These are phyloP conservation scores for Fusarium ambrosium DNA, from an alignment of 2,329 filamentous ascomycete species.

Conservation along the genomic window DNA sequence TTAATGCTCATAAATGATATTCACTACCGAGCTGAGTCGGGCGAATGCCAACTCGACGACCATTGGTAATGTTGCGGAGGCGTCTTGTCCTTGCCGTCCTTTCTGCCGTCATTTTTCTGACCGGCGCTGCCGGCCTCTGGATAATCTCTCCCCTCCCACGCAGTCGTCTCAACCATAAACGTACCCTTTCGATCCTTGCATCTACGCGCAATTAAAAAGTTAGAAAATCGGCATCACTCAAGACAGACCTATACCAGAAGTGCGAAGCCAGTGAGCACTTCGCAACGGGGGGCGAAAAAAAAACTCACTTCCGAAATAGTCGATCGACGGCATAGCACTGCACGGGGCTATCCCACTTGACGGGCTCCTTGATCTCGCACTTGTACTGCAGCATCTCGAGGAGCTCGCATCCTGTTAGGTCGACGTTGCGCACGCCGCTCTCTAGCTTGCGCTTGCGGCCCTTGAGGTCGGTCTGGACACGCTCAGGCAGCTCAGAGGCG, in stretches of 20 bases:
- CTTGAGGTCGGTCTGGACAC: conserved; percentile 62
- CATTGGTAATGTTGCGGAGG: conserved; percentile 48
- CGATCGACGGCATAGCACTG: conserved; percentile 70
- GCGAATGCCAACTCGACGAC: conserved; percentile 53
- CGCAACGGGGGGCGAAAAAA: background rate
- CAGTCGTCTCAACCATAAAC: conserved; percentile 74
- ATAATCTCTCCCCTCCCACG: conserved; percentile 65
- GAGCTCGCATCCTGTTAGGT: conserved; percentile 69
- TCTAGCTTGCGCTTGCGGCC: conserved; percentile 67
- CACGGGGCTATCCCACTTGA: conserved; percentile 61
- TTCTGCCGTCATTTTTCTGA: conserved; percentile 25
- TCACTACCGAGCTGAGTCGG: conserved; percentile 46
- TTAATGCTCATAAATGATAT: background rate
- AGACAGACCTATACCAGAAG: background rate
- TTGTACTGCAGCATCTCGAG: conserved; percentile 72
- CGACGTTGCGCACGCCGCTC: conserved; percentile 55
- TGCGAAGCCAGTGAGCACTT: background rate
- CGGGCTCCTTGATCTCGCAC: conserved; percentile 67
- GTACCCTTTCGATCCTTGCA: conserved; percentile 69
- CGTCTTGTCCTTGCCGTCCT: conserved; percentile 31
- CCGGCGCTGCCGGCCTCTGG: conserved; percentile 1
- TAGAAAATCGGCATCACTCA: background rate
- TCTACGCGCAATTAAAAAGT: conserved; percentile 54
- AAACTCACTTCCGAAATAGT: conserved; percentile 70
- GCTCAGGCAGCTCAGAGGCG: conserved; percentile 63